These are phyloP conservation scores for Candida morakotiae DNA, from an alignment of 805 yeast genomes.

Conservation along the genomic window DNA sequence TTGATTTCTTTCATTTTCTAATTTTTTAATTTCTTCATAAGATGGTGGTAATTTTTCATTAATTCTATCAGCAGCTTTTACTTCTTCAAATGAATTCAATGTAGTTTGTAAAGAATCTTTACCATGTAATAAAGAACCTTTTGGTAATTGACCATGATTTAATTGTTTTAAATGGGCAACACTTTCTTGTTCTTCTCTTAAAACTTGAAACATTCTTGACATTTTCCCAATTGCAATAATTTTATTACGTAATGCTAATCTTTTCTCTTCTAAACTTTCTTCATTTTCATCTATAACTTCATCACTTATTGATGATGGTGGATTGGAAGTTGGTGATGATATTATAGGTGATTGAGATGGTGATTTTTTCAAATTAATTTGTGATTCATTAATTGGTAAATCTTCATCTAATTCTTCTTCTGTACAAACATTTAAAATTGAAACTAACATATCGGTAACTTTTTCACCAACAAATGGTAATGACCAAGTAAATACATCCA, in stretches of 20 bases:
- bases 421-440: slow-evolving; percentile 88
- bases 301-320: slow-evolving; percentile 4
- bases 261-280: slow-evolving; percentile 31
- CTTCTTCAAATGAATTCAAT: slow-evolving; percentile 75
- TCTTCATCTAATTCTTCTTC: slow-evolving; percentile 89
- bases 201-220: slow-evolving; percentile 83
- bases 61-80: slow-evolving; percentile 68
- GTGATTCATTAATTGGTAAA: slow-evolving; percentile 43
- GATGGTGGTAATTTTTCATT: slow-evolving; percentile 91
- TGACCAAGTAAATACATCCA: slow-evolving; percentile 98
- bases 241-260: slow-evolving; percentile 70
- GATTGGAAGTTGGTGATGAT: background rate
- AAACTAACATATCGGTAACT: slow-evolving; percentile 86
- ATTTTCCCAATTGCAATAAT: slow-evolving; percentile 95
- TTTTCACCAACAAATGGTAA: slow-evolving; percentile 96
- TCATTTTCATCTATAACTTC: slow-evolving; percentile 14
- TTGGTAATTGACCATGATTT: slow-evolving; percentile 76
- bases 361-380: slow-evolving; percentile 11
- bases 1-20: slow-evolving; percentile 44
- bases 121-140: slow-evolving; percentile 82
- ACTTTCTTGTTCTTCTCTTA: slow-evolving; percentile 84
- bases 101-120: slow-evolving; percentile 71
- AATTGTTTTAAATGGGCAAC: slow-evolving; percentile 73
- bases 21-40: slow-evolving; percentile 47
- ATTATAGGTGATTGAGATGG: slow-evolving; percentile 1